phyloP scores from a whole-genome alignment of 495 filamentous ascomycete species.

The Penicillium manginii region DNA sequence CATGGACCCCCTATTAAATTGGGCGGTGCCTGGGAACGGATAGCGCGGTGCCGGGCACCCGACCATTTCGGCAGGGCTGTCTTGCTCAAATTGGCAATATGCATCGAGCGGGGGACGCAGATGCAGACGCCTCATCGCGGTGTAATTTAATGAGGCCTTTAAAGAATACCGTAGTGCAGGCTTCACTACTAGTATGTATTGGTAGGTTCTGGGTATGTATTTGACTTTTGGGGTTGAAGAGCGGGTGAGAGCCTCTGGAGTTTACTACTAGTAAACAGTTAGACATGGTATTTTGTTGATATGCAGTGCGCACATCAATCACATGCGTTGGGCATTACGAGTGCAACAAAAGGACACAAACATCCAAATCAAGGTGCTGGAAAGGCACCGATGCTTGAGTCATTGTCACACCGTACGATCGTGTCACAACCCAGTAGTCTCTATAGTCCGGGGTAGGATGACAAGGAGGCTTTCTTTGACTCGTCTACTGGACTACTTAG shows the following conservation, averaged over 20 bases:
- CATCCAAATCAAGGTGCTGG: not conserved
- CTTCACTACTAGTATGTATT: no score
- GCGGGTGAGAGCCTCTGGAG: not conserved
- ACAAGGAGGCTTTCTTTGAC: not conserved
- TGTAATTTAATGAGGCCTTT: not conserved
- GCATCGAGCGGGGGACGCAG: conserved; percentile 8
- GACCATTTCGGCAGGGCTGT: conserved; percentile 7
- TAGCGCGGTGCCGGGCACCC: conserved; percentile 20
- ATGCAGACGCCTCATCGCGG: not conserved
- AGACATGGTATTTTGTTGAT: no score
- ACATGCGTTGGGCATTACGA: not conserved
- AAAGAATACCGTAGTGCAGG: no score
- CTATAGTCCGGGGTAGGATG: conserved; percentile 6
- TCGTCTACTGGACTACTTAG: not conserved
- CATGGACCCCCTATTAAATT: not conserved
- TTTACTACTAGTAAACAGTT: no score
- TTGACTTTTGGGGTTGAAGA: no score
- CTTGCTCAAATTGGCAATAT: conserved; percentile 17
- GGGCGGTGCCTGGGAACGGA: conserved; percentile 16
- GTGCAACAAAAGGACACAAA: not conserved
- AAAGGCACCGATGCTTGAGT: not conserved
- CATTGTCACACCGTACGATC: conserved; percentile 12
- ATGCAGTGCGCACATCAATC: not conserved
- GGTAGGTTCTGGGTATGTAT: no score
- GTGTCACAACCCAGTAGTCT: conserved; percentile 1